Base-by-base conservation (phyloP, 768 basidiomycete genomes). In the Nevesoporus exiguus region DNA sequence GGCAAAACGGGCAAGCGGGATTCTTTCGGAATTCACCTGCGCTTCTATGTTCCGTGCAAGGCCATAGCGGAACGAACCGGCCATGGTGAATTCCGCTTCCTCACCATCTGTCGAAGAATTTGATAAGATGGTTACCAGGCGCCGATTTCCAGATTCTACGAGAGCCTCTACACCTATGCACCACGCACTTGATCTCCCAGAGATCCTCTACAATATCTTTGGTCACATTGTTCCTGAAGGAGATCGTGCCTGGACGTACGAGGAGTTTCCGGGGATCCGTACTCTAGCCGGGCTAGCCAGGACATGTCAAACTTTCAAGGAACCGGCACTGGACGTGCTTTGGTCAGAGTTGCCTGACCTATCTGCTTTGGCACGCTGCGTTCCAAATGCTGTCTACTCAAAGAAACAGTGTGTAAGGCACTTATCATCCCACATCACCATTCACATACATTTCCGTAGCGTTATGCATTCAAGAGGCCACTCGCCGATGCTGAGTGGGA, bases 261-360 rank as follows among this genome's bases (percentile, higher is more conserved):
- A 30, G 11, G 15, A 7, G 42, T 11, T 15, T 0, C 15, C 22
- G 4, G 17, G 22, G 19, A 48, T 15, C 24, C 8, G 19, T 25
- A 31, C 41, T 31, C 33, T 43, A 10, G 54, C 54, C 43, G 29
- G 21, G 51, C 33, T 59, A 15, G 49, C 52, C 9, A 44, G 42
- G 21, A 54, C 52, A 14, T 51, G 41, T 25, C 46, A 21, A 14
- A 21, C 36, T 2, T 59, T 51, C 49, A 60, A 60, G 19, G 58
- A 60, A n/a, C 49, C 46, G 11, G 49, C 56, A 8, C 19, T 60
- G 42, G 52, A 55, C 6, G 31, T 60, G 14, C 37, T 55, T 24
- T 59, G 49, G 52, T 47, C 51, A n/a, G 57, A 51, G 22, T 27
- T 59, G 5, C 36, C 40, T 21, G 27, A 43, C 27, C 5, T 30